Evolutionary conservation across 495 filamentous ascomycete species (phyloP).

Genomic region (Cercophora sp.): DNA sequence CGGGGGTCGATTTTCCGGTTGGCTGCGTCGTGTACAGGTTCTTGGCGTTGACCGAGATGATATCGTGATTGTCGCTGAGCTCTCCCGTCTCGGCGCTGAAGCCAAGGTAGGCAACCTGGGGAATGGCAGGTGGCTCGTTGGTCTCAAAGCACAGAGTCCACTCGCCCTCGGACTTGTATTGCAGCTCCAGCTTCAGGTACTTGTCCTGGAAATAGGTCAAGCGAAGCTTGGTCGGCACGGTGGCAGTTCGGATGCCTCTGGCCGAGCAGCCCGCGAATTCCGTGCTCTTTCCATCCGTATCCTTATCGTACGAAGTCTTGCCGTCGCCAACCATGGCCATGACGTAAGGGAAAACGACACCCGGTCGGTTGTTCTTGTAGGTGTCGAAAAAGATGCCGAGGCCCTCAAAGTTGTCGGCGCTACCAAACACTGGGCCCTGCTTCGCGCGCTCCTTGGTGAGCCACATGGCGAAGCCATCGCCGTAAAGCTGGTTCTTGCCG

Average conservation of each 20-base stretch:
- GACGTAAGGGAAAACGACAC: slow-evolving; percentile 92
- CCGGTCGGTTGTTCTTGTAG: slow-evolving; percentile 99
- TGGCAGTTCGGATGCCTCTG: slow-evolving; percentile 76
- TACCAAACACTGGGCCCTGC: slow-evolving; percentile 83
- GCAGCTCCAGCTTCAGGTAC: slow-evolving; percentile 81
- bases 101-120: slow-evolving; percentile 87
- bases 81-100: slow-evolving; percentile 96
- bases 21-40: slow-evolving; percentile 74
- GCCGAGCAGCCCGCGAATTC: slow-evolving; percentile 95
- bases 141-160: slow-evolving; percentile 91
- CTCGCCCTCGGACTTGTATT: slow-evolving; percentile 83
- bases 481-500: slow-evolving; percentile 74
- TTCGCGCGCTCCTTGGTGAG: slow-evolving; percentile 87
- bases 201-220: slow-evolving; percentile 98
- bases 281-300: slow-evolving; percentile 88
- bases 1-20: slow-evolving; percentile 38
- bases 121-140: slow-evolving; percentile 68
- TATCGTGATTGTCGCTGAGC: slow-evolving; percentile 95
- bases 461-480: slow-evolving; percentile 98
- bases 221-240: slow-evolving; percentile 75
- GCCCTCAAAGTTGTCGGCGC: slow-evolving; percentile 84
- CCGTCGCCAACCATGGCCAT: slow-evolving; percentile 98
- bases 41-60: slow-evolving; percentile 80
- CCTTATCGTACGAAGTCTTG: slow-evolving; percentile 83
- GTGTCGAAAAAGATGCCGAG: slow-evolving; percentile 98